phyloP scores from a whole-genome alignment of 768 basidiomycete species.

The Cantharellus cinnabarinus region DNA sequence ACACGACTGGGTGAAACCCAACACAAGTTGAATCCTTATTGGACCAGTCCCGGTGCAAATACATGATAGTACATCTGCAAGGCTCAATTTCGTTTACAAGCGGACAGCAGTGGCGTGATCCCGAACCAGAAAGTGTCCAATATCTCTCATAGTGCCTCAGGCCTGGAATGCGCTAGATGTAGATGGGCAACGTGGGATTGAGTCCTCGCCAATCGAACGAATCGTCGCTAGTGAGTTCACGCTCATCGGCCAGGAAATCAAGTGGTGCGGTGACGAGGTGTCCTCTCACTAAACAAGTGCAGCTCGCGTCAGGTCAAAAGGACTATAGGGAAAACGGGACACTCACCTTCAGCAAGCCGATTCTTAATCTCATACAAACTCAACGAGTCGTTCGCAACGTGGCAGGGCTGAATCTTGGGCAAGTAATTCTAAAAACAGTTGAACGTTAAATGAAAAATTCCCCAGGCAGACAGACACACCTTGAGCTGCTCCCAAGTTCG shows the following conservation, averaged over 20 bases:
- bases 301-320: constrained; percentile 27
- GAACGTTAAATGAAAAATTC: not conserved
- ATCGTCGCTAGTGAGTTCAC: constrained; percentile 2
- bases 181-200: constrained; percentile 27
- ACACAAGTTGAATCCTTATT: no score
- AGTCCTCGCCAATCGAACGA: constrained; percentile 54
- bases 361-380: constrained; percentile 51
- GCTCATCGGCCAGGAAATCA: constrained; percentile 52
- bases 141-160: not conserved
- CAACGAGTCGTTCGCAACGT: constrained; percentile 46
- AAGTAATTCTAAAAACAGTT: constrained; percentile 36
- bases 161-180: not conserved
- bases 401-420: constrained; percentile 59
- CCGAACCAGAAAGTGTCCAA: not conserved
- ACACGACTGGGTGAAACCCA: no score
- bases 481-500: constrained; percentile 62
- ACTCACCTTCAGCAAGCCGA: constrained; percentile 34
- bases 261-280: constrained; percentile 24
- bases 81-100: no score
- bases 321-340: constrained; percentile 22
- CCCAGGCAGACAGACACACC: constrained; percentile 22
- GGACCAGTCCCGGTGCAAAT: no score
- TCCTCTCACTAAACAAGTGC: constrained; percentile 25
- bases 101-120: not conserved
- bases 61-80: no score